Conservation (phyloP, 176 grass and related monocot genomes). For the Phyllostachys edulis region DNA sequence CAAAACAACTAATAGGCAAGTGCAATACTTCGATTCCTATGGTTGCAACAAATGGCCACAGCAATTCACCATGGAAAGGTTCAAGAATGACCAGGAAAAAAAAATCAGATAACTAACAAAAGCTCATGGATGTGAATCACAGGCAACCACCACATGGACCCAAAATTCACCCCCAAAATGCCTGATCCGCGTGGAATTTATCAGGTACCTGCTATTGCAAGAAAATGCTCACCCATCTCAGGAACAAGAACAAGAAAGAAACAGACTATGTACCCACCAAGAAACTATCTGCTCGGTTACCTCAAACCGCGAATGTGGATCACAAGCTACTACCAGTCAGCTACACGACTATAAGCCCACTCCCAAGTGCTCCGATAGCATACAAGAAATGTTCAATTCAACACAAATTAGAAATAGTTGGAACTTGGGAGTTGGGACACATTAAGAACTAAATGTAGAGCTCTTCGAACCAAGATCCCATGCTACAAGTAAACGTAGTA, state of each 20-base stretch:
- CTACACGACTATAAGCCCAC: background rate
- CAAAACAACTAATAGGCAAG: background rate
- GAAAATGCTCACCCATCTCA: background rate
- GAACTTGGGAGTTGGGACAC: background rate
- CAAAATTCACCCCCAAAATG: background rate
- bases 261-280: background rate
- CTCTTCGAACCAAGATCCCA: background rate
- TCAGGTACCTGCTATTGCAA: background rate
- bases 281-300: background rate
- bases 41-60: background rate
- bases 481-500: background rate
- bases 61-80: background rate
- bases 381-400: background rate
- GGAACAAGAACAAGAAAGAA: conserved; percentile 6
- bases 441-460: background rate
- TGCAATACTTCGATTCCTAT: background rate
- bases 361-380: background rate
- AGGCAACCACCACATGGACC: background rate
- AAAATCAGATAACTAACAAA: background rate
- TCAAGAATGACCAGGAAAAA: background rate
- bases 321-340: background rate
- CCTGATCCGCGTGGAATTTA: background rate
- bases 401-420: background rate
- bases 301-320: background rate
- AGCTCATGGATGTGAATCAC: background rate